A percentile compares a stretch with the other conserved stretches of the same genome.
Evolutionary conservation across 2,329 filamentous ascomycete species (phyloP).

Genomic region (Paracoccidioides brasiliensis): DNA sequence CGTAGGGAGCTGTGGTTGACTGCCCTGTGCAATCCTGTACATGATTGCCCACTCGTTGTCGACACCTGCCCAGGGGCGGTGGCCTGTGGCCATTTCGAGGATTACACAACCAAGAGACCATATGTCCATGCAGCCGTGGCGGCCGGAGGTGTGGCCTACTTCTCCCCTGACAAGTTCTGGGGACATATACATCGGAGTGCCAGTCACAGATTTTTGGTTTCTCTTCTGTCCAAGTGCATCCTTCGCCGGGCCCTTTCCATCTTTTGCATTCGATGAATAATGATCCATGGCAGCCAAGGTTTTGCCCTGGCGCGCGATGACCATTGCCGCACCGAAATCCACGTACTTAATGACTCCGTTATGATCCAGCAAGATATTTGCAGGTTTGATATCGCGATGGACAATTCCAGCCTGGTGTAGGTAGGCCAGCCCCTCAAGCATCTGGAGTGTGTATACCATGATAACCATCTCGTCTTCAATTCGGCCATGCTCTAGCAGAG

Average conservation of each 20-base stretch:
- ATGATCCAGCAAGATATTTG: conserved; percentile 62
- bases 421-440: conserved; percentile 45
- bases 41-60: conserved; percentile 99
- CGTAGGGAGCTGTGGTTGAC: conserved; percentile 72
- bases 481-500: conserved; percentile 80
- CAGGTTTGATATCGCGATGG: conserved; percentile 51
- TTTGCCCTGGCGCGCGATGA: conserved; percentile 85
- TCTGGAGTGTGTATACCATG: conserved; percentile 57
- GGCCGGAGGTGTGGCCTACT: conserved; percentile 55
- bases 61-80: conserved; percentile 84
- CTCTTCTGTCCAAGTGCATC: conserved; percentile 21
- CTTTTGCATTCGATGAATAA: conserved; percentile 36
- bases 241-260: conserved; percentile 9
- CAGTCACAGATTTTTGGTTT: conserved; percentile 84
- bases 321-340: conserved; percentile 93
- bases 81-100: conserved; percentile 91
- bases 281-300: conserved; percentile 59
- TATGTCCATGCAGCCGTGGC: conserved; percentile 57
- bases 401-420: conserved; percentile 43
- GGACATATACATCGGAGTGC: conserved; percentile 99
- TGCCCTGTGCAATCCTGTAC: conserved; percentile 98
- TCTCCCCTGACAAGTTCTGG: conserved; percentile 95
- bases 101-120: conserved; percentile 61
- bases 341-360: conserved; percentile 99
- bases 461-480: conserved; percentile 50